Evolutionary conservation across 2,329 filamentous ascomycete genomes (phyloP), one percentile per base, ranked within the genome.

Genomic region (Colletotrichum orbiculare): DNA sequence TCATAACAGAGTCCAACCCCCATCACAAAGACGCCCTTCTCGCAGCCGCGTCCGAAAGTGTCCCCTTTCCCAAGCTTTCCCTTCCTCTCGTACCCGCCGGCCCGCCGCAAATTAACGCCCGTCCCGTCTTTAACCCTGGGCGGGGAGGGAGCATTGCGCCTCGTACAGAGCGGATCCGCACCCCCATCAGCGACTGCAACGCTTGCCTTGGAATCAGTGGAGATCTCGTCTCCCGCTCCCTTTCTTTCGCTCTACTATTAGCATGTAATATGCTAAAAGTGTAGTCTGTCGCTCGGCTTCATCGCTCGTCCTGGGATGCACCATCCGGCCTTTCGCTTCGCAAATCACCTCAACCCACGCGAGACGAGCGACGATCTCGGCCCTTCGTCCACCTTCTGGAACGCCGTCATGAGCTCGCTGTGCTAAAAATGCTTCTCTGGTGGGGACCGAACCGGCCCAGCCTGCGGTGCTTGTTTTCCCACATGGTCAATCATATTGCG

Each of bases 371-470:
- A 25, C 25, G n/a, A 47, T 13, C 48, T 41, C 15, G 45, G 12
- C 39, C 38, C 17, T 54, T 57, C 54, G 53, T 39, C 54, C 33
- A 6, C 37, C 17, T 50, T 53, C 41, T 55, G 39, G 50, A 42
- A 52, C 60, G 50, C 43, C 45, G 33, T 25, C 25, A 25, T 25
- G 17, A 17, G 17, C 34, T 12, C 8, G 38, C 37, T 43, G 34
- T 65, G 58, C 62, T 63, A 57, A 62, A 65, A 65, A 62, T 53
- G 62, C 58, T 62, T 65, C 41, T 62, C 62, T 43, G 46, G 52
- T 53, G 62, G 62, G 39, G 50, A 39, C 8, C 48, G n/a, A 17
- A 17, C 13, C 10, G n/a, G n/a, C 38, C 11, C 37, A 12, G n/a
- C 34, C 38, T 15, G 25, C 25, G 25, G 25, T 25, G 25, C 25